Evolutionary conservation across 2,329 filamentous ascomycete genomes (phyloP), one percentile per base, ranked within the genome.

Genomic region (Polychaeton citri): DNA sequence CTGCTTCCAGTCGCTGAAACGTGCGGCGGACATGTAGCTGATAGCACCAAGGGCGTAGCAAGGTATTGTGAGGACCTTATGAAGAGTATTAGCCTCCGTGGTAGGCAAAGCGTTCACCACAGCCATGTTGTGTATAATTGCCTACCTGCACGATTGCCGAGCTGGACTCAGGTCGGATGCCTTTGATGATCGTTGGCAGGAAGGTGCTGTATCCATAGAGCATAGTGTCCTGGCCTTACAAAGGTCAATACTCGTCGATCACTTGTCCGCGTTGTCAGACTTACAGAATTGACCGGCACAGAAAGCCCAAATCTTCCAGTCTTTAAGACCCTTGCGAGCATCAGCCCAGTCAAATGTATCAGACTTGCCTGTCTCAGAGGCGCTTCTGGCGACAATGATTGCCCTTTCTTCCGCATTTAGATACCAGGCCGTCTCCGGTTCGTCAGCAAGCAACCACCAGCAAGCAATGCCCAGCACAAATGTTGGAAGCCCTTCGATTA

Each of bases 151-250:
- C 72, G 49, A 81, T 66, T 0, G 79, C 71, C 0, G 64, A 63
- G 0, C 72, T 66, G 64, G 79, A 83, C 2, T 51, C 53, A 1
- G 62, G 60, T 3, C 79, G 77, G 35, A 87, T 71, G 3, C 70
- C 75, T 30, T 72, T 65, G 54, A 88, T 84, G 44, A 88, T 87
- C 4, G 80, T 85, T 0, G 82, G 82, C 31, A 88, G 60, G 51
- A 87, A 87, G 0, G 79, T 85, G 34, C 75, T 79, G 55, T 76
- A 86, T 4, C 81, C 79, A 49, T 87, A 87, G 0, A 87, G 65
- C 73, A 86, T 81, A 1, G 77, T 82, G 49, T 85, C 79, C 12
- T 71, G 68, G 17, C 30, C 30, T 32, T 7, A 13, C 8, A 26
- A 8, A 26, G 8, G 21, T 26, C 21, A 26, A 13, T 26, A 26